A percentile compares a stretch with the other conserved stretches of the same genome.
These are phyloP conservation scores for Tilletia caries DNA, from an alignment of 1,284 basidiomycete genomes.

Conservation along the genomic window DNA sequence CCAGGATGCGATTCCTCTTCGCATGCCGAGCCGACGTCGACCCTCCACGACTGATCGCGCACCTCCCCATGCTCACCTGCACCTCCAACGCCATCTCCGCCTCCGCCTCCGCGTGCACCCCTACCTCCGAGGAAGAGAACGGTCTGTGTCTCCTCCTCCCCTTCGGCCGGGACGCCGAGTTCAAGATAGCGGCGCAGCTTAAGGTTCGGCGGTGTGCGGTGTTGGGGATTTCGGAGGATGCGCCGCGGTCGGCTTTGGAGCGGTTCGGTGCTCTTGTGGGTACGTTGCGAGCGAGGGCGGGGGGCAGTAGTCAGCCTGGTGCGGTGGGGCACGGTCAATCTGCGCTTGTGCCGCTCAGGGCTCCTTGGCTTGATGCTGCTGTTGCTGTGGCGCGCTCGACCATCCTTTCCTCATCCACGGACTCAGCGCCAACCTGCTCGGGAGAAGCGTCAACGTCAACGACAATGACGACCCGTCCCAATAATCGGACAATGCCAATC, in stretches of 20 bases:
- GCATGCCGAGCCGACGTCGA: constrained; percentile 22
- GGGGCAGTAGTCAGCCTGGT: not conserved
- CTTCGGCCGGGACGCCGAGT: constrained; percentile 19
- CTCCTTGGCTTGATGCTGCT: constrained; percentile 6
- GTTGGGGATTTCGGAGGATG: not conserved
- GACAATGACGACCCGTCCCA: too few species aligned
- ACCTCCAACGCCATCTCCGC: constrained; percentile 19
- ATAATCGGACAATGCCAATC: not conserved
- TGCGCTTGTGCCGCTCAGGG: not conserved
- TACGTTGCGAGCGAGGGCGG: not conserved
- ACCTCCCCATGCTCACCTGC: constrained; percentile 23
- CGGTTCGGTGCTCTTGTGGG: not conserved
- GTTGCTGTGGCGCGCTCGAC: not conserved
- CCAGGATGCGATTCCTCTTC: constrained; percentile 15
- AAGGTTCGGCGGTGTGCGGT: constrained; percentile 19
- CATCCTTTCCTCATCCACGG: not conserved
- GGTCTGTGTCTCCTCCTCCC: constrained; percentile 17
- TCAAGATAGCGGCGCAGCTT: constrained; percentile 20
- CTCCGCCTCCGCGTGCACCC: too few species aligned
- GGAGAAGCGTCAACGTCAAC: not conserved
- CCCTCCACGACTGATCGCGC: constrained; percentile 17
- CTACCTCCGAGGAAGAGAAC: too few species aligned
- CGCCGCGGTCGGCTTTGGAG: not conserved
- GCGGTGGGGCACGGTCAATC: not conserved
- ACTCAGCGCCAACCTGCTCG: not conserved